Conservation (phyloP, 2,329 filamentous ascomycete species). For the Ophiostoma triangulosporum region DNA sequence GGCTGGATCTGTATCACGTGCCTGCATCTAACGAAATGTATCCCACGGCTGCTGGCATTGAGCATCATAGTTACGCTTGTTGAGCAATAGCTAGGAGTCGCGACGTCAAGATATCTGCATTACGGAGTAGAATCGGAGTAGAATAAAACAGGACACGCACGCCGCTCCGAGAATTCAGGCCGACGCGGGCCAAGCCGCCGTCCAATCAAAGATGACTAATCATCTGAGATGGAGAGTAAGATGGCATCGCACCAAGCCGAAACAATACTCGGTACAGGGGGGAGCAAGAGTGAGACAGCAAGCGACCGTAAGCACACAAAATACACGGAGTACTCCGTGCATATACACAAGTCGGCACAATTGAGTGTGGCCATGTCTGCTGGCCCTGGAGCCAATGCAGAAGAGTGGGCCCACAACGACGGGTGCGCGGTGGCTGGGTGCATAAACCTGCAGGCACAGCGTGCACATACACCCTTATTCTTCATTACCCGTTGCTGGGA, state of each 20-base stretch:
- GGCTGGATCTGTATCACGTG: too few relatives aligned
- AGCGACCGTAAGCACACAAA: neutral
- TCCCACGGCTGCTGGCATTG: too few relatives aligned
- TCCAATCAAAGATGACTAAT: neutral
- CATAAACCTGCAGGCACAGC: constrained; percentile 1
- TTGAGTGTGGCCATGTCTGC: neutral
- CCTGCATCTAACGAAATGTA: too few relatives aligned
- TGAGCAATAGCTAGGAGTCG: too few relatives aligned
- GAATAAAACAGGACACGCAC: too few relatives aligned
- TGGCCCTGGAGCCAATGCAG: neutral
- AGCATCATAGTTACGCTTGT: too few relatives aligned
- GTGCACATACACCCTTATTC: neutral
- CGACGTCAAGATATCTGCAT: too few relatives aligned
- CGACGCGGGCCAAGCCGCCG: neutral
- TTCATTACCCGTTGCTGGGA: too few relatives aligned
- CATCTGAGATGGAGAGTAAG: neutral
- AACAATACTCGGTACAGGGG: neutral
- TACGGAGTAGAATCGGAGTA: too few relatives aligned
- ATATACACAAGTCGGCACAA: neutral
- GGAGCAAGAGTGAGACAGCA: neutral
- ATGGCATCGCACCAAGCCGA: neutral
- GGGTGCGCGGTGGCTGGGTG: constrained; percentile 7
- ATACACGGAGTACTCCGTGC: neutral
- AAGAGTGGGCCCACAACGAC: neutral
- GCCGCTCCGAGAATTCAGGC: too few relatives aligned